Evolutionary conservation across 2,329 filamentous ascomycete species (phyloP), one percentile per base, ranked within the genome.

Genomic region (Beauveria scarabaeidicola): DNA sequence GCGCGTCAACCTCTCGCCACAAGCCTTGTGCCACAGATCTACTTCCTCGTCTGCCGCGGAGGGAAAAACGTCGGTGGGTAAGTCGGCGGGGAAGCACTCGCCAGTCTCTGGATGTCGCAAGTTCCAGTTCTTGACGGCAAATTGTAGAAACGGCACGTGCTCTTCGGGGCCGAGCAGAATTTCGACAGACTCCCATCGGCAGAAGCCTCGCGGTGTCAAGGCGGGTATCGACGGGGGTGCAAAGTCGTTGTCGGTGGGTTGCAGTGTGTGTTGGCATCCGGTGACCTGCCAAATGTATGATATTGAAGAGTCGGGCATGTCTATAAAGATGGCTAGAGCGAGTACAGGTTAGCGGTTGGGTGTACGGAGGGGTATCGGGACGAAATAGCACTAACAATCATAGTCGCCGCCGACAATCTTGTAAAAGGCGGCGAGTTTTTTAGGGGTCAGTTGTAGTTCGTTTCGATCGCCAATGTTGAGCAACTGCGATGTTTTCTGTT

Each of bases 161-260:
- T 95, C 90, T 65, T 94, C 88, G 0, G 94, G 94, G 1, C 87
- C 89, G 1, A 97, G 81, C 40, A 97, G 77, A 23, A 96, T 81
- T 74, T 97, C 91, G 59, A 97, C 89, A 0, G 90, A 91, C 76
- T 96, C 88, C 93, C 93, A 99, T 70, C 90, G 86, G 47, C 93
- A 89, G 72, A 96, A 99, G 44, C 94, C 94, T 68, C 85, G 83
- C 0, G 82, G 79, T 40, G 93, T 95, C 59, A 99, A 76, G 15
- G 91, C 90, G 0, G 94, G 94, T 46, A 97, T 82, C 0, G 82
- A 85, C 0, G 93, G 94, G 0, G 86, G 78, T 3, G 81, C 82
- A 70, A 89, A 97, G 63, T 90, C 83, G 66, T 86, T 81, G 43
- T 84, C 82, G 52, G 84, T 83, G 1, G 90, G 90, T 65, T 95